phyloP scores from a whole-genome alignment of 139 green algal genomes.

The Auxenochlorella protothecoides region DNA sequence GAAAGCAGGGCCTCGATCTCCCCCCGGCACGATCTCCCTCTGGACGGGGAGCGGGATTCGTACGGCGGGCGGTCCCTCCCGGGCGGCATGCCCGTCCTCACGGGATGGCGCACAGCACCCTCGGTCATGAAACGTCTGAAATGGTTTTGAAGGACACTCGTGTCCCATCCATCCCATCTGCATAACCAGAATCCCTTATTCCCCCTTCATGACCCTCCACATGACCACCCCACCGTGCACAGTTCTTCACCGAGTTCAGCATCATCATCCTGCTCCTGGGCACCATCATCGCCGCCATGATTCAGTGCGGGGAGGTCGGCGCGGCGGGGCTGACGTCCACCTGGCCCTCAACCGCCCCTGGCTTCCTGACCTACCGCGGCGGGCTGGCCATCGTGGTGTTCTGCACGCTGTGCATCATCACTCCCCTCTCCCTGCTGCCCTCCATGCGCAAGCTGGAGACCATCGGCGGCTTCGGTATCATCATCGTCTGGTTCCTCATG shows the following conservation, averaged over 20 bases:
- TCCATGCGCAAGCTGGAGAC: conserved; percentile 11
- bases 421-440: conserved; percentile 11
- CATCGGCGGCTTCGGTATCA: background rate
- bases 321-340: background rate
- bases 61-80: too few relatives aligned
- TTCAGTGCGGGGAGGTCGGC: conserved; percentile 8
- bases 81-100: too few relatives aligned
- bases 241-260: conserved; percentile 3
- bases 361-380: background rate
- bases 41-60: too few relatives aligned
- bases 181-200: too few relatives aligned
- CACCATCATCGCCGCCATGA: conserved; percentile 12
- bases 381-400: conserved; percentile 6
- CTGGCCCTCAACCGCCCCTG: background rate
- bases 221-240: background rate
- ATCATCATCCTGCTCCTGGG: conserved; percentile 11
- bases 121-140: too few relatives aligned
- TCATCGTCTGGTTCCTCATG: conserved; percentile 2
- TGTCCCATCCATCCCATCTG: too few relatives aligned
- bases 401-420: conserved; percentile 15
- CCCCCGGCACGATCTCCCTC: too few relatives aligned
- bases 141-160: too few relatives aligned
- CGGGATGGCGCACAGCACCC: too few relatives aligned
- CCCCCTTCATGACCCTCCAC: too few relatives aligned
- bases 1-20: too few relatives aligned